These are phyloP conservation scores for Cymbopogon citratus DNA, from an alignment of 176 grass and related monocot genomes.

Conservation along the genomic window DNA sequence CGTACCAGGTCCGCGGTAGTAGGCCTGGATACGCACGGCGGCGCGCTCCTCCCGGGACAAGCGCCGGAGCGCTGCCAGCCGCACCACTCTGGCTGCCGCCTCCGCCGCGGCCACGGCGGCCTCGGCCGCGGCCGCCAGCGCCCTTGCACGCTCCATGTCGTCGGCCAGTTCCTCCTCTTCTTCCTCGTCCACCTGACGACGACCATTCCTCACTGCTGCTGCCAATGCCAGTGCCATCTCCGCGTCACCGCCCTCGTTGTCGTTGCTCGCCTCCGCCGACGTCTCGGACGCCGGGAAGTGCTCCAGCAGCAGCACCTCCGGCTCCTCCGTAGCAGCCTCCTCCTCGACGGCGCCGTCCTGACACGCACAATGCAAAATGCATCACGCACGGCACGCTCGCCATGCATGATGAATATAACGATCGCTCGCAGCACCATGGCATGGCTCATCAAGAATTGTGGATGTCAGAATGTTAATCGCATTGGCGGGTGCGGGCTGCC, in stretches of 20 bases:
- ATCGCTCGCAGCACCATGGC: neutral
- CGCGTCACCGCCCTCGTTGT: neutral
- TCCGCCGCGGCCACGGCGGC: slow-evolving; percentile 46
- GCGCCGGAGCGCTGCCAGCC: slow-evolving; percentile 37
- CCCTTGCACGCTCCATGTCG: slow-evolving; percentile 38
- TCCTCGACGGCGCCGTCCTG: slow-evolving; percentile 2
- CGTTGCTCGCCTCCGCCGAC: slow-evolving; percentile 48
- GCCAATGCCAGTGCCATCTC: neutral
- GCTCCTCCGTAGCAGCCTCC: slow-evolving; percentile 19
- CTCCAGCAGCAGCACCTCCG: slow-evolving; percentile 66
- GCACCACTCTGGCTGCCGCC: slow-evolving; percentile 55
- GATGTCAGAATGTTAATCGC: neutral
- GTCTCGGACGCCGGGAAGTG: slow-evolving; percentile 58
- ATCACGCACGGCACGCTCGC: neutral
- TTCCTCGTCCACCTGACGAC: neutral
- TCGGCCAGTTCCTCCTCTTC: slow-evolving; percentile 23
- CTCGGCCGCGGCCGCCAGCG: slow-evolving; percentile 32
- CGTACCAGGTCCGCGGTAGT: slow-evolving; percentile 80
- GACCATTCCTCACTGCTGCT: neutral
- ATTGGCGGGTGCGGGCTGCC: neutral
- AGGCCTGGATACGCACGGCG: slow-evolving; percentile 68
- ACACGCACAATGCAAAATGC: neutral
- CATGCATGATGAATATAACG: neutral
- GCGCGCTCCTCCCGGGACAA: slow-evolving; percentile 51
- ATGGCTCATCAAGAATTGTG: too few relatives aligned